Conservation (phyloP, 2,329 filamentous ascomycete species). For the Xylaria sp. region DNA sequence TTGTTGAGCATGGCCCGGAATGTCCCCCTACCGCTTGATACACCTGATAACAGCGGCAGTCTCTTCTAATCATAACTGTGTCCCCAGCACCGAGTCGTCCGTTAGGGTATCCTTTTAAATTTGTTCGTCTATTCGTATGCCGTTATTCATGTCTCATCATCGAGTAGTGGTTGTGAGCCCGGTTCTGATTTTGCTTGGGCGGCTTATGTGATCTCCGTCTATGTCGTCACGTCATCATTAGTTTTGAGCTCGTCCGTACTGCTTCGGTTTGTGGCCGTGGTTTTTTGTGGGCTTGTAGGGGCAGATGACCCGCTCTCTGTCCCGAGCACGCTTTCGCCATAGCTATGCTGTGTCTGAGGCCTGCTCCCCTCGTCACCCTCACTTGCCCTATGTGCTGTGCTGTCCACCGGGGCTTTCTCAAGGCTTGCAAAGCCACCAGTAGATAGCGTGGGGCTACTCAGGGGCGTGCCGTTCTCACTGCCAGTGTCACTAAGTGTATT, state of each 20-base stretch:
- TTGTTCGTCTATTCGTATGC: conserved; percentile 1
- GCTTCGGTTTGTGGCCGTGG: conserved; percentile 13
- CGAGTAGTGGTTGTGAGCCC: not conserved
- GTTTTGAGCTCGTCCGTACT: conserved; percentile 4
- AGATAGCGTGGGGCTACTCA: conserved; percentile 43
- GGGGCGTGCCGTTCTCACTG: conserved; percentile 42
- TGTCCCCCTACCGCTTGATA: not conserved
- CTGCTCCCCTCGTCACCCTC: conserved; percentile 36
- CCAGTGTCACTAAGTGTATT: conserved; percentile 34
- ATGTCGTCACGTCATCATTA: not conserved
- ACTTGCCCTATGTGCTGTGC: conserved; percentile 28
- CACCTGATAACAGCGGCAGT: not conserved
- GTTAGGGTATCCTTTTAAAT: conserved; percentile 2
- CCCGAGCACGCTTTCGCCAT: conserved; percentile 51
- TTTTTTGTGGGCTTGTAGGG: conserved; percentile 34
- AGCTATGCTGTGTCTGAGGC: conserved; percentile 49
- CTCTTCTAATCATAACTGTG: not conserved
- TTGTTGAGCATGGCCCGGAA: not conserved
- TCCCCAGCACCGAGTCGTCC: not conserved
- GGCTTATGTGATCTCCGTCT: not conserved
- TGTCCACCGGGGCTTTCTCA: conserved; percentile 40
- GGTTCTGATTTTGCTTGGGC: not conserved
- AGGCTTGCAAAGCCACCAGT: conserved; percentile 47
- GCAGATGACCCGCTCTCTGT: conserved; percentile 35
- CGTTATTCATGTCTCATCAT: conserved; percentile 10